Conservation (phyloP, 1,284 basidiomycete species). For the Papiliotrema flavescens region DNA sequence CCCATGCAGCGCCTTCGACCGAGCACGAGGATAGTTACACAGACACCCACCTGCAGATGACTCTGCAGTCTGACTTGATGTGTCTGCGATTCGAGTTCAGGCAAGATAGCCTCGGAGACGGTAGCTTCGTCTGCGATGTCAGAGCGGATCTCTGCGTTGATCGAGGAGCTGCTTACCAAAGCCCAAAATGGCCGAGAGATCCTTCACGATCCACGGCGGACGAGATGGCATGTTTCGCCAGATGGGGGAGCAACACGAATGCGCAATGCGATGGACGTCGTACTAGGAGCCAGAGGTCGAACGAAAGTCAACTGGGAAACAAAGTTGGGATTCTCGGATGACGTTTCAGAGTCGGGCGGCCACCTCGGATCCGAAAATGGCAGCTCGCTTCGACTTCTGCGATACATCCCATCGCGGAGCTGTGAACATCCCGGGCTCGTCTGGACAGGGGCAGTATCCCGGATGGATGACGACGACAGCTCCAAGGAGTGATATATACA, state of each 20-base stretch:
- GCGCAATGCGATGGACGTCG: no score
- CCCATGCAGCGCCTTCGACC: no score
- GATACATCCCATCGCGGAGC: no score
- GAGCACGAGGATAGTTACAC: no score
- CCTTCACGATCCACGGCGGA: conserved; percentile 40
- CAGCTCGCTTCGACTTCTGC: no score
- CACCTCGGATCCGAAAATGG: background rate
- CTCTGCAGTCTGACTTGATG: conserved; percentile 29
- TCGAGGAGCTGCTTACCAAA: conserved; percentile 26
- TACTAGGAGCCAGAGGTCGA: background rate
- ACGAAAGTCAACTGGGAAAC: background rate
- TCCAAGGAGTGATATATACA: no score
- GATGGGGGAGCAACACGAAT: no score
- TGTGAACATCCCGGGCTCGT: no score
- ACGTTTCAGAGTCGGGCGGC: background rate
- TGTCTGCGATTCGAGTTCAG: conserved; percentile 37
- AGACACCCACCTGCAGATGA: conserved; percentile 36
- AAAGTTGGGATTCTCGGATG: background rate
- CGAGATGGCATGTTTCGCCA: no score
- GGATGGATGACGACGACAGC: no score
- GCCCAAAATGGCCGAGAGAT: conserved; percentile 33
- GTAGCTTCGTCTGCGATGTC: conserved; percentile 37
- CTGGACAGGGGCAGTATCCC: no score
- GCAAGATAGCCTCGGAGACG: conserved; percentile 38
- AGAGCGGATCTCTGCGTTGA: background rate